phyloP scores from a whole-genome alignment of 2,329 filamentous ascomycete genomes.

The Botryosphaeria dothidea region DNA sequence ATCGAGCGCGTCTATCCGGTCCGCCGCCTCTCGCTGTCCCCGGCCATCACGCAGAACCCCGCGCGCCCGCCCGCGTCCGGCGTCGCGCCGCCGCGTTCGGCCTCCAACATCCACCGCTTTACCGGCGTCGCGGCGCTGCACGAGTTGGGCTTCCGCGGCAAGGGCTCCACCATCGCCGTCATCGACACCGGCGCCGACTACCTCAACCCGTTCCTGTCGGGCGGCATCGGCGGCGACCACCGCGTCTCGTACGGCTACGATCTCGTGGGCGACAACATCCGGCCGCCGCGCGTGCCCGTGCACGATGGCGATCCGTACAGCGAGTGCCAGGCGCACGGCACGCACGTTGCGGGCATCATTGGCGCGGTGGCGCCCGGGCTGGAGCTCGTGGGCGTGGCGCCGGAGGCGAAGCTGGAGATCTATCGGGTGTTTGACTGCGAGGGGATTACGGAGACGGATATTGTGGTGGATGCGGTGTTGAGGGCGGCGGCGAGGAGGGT shows the following conservation, averaged over 20 bases:
- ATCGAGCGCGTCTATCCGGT: neutral
- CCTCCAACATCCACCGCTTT: neutral
- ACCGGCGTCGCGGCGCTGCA: neutral
- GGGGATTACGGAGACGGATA: neutral
- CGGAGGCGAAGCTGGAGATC: neutral
- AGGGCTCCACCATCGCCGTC: neutral
- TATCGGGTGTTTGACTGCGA: conserved; percentile 2
- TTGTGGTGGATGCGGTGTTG: neutral
- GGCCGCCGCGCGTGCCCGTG: neutral
- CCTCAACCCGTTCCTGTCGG: neutral
- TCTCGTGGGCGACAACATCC: neutral
- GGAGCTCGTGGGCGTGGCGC: neutral
- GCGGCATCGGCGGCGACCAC: neutral
- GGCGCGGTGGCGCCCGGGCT: neutral
- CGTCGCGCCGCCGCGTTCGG: neutral
- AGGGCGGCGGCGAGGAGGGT: neutral
- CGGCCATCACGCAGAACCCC: neutral
- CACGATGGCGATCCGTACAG: neutral
- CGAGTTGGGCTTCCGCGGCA: neutral
- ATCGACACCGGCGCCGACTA: neutral
- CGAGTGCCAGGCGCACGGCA: neutral
- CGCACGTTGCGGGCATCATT: neutral
- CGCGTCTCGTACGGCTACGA: neutral
- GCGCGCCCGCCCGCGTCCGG: neutral
- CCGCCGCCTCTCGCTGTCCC: neutral